Evolutionary conservation across 192 early-diverging fungal genomes (phyloP).

Genomic region (Coemansia sp.): DNA sequence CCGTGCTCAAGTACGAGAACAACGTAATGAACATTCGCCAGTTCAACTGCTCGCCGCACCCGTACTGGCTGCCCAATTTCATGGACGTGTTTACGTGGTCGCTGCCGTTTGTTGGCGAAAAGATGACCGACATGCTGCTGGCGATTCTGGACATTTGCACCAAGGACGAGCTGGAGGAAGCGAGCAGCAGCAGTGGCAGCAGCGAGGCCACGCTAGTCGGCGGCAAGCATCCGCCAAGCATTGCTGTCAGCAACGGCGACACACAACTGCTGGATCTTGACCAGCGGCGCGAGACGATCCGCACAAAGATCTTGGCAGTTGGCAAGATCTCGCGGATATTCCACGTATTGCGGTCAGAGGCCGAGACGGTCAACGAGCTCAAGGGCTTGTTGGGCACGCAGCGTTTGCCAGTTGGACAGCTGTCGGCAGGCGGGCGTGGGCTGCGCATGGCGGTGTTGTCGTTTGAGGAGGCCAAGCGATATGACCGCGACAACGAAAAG

Average conservation of each 20-base stretch:
- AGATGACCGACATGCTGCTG: conserved; percentile 96
- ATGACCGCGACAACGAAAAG: conserved; percentile 92
- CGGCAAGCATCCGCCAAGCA: neutral
- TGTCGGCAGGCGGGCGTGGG: conserved; percentile 90
- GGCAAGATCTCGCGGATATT: conserved; percentile 91
- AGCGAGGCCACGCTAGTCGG: neutral
- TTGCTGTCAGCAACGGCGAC: neutral
- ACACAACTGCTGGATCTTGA: conserved; percentile 58
- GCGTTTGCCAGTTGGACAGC: conserved; percentile 80
- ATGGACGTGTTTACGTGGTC: conserved; percentile 99
- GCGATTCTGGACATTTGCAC: conserved; percentile 94
- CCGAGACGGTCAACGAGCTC: conserved; percentile 91
- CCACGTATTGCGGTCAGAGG: conserved; percentile 87
- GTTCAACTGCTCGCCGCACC: conserved; percentile 92
- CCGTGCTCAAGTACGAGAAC: conserved; percentile 97
- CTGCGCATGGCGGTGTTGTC: conserved; percentile 85
- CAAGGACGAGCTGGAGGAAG: conserved; percentile 88
- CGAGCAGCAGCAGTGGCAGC: conserved; percentile 32
- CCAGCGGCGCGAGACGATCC: conserved; percentile 46
- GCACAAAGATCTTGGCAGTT: conserved; percentile 77
- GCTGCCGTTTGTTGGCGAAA: conserved; percentile 97
- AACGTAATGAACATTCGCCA: conserved; percentile 99
- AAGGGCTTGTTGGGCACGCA: conserved; percentile 87
- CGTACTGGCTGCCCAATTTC: conserved; percentile 99
- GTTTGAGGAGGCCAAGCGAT: conserved; percentile 91